Conservation (phyloP, 1,284 basidiomycete species). For the Vanrija pseudolonga region DNA sequence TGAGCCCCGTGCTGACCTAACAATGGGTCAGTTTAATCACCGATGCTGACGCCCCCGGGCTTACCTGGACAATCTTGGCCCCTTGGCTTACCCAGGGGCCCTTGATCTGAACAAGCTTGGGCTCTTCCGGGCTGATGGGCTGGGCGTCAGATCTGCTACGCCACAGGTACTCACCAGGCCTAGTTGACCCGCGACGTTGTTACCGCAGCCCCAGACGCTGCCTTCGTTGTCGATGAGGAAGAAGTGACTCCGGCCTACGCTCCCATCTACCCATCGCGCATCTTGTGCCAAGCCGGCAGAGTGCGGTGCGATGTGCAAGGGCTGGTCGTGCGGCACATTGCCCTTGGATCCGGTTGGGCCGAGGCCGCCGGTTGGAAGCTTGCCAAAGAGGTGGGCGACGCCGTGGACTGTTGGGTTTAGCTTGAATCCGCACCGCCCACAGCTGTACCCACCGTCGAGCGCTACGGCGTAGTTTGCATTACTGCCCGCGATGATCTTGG, state of each 20-base stretch:
- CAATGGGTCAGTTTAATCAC: too few relatives aligned
- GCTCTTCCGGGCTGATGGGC: slow-evolving; percentile 19
- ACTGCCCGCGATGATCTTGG: slow-evolving; percentile 69
- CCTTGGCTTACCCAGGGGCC: slow-evolving; percentile 39
- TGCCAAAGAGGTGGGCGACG: slow-evolving; percentile 79
- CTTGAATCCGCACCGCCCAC: slow-evolving; percentile 2
- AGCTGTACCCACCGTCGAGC: slow-evolving; percentile 55
- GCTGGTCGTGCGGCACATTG: slow-evolving; percentile 65
- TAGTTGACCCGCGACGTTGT: slow-evolving; percentile 73
- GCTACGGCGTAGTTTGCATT: slow-evolving; percentile 61
- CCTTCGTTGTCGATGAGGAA: slow-evolving; percentile 78
- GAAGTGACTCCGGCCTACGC: slow-evolving; percentile 75
- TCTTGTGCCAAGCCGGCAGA: slow-evolving; percentile 61
- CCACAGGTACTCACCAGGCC: slow-evolving; percentile 31
- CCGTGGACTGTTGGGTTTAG: slow-evolving; percentile 54
- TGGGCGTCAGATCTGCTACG: slow-evolving; percentile 3
- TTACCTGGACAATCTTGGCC: slow-evolving; percentile 49
- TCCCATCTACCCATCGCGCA: slow-evolving; percentile 72
- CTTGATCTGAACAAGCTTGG: slow-evolving; percentile 25
- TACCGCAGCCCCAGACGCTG: slow-evolving; percentile 75
- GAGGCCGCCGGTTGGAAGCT: slow-evolving; percentile 58
- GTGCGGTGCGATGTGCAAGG: slow-evolving; percentile 59
- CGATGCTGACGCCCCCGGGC: slow-evolving; percentile 57
- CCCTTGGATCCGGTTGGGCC: slow-evolving; percentile 56
- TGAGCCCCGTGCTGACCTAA: slow-evolving; percentile 66